phyloP scores from a whole-genome alignment of 176 grass and related monocot species.

The Oryza glaberrima region DNA sequence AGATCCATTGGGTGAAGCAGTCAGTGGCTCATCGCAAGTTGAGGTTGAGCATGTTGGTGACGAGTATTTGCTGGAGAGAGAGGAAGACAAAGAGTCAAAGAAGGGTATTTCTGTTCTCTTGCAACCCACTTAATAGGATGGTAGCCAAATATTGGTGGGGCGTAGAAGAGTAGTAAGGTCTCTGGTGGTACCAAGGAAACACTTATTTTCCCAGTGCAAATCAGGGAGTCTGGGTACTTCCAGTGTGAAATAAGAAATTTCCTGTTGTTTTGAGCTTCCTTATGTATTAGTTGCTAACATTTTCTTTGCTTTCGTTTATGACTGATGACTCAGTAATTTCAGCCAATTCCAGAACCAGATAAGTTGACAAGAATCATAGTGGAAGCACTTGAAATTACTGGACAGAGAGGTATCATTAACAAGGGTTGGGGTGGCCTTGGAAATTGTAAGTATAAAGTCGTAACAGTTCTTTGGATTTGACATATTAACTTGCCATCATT shows the following conservation, averaged over 20 bases:
- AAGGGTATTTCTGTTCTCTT: background rate
- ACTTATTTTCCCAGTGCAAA: background rate
- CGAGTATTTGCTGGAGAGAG: background rate
- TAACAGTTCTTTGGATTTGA: constrained; percentile 18
- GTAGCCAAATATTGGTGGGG: background rate
- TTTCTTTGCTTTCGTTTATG: background rate
- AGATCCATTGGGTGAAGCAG: background rate
- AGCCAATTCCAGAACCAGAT: constrained; percentile 64
- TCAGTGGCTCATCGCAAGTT: background rate
- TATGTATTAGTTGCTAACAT: background rate
- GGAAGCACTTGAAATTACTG: constrained; percentile 58
- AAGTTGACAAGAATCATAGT: constrained; percentile 63
- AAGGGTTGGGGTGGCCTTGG: constrained; percentile 69
- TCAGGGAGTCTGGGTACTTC: too few relatives aligned
- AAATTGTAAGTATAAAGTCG: constrained; percentile 42
- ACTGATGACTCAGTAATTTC: background rate
- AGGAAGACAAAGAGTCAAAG: background rate
- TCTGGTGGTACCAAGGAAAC: background rate
- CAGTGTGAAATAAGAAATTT: background rate
- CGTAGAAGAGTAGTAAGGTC: background rate
- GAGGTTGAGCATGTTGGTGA: background rate
- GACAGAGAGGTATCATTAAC: constrained; percentile 69
- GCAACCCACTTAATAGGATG: background rate
- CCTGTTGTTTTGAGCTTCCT: background rate
- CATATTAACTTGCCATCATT: constrained; percentile 3